Evolutionary conservation across 176 grass and related monocot species (phyloP), one percentile per base, ranked within the genome.

Genomic region (Canna indica): DNA sequence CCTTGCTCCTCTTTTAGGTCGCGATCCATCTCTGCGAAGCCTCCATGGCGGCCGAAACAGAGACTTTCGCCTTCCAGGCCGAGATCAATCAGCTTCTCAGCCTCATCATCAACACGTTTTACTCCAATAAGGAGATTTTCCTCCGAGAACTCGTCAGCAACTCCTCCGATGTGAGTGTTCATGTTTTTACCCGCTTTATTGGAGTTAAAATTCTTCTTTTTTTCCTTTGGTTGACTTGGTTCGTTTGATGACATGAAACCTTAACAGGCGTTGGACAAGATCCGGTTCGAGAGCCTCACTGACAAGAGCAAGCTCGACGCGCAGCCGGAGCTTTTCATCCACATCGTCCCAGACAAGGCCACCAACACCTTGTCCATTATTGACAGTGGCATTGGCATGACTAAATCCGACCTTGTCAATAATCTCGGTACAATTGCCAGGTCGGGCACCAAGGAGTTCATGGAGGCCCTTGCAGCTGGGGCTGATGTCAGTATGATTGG

Each of bases 71-170:
- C 69, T 96, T 96, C 85, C 91, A 96, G 88, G 88, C 91, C 5
- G 88, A 96, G 85, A 96, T 96, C 78, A 96, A 96, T 76, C 88
- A 96, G 81, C 83, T 96, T 17, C 83, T 96, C 9, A 91, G 88
- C 24, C 77, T 96, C 65, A 96, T 96, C 80, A 96, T 96, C 78
- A 96, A 96, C 85, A 96, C 91, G 48, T 96, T 96, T 78, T 96
- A 96, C 88, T 96, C 91, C 78, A 96, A 96, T 75, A 96, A 96
- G 91, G 91, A 96, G 88, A 96, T 91, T 80, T 96, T 96, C 83
- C 91, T 96, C 25, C 76, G 88, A 33, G 91, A 96, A 80, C 72
- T 96, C 69, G 88, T 96, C 73, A 91, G 88, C 73, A 96, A 96
- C 88, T 82, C 78, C 47, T 96, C 85, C 12, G 91, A 91, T 96